Base-by-base conservation (phyloP, 352 stramenopile species). In the Pythium vanterpoolii region DNA sequence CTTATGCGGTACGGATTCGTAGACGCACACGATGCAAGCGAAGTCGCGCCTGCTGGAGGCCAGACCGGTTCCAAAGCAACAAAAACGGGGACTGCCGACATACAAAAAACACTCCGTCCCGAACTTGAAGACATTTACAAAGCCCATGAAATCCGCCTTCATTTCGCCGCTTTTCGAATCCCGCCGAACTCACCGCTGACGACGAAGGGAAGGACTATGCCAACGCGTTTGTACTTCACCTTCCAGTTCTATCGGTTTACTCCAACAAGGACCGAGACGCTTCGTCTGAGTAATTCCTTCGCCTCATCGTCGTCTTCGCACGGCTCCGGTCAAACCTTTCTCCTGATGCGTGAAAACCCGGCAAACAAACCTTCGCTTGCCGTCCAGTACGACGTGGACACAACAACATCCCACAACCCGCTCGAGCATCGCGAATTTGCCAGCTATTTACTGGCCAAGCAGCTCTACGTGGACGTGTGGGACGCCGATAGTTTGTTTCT, bases 191-290 rank as follows among this genome's bases (percentile, higher is more conserved):
- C 62, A 2, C 40, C 62, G 14, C 16, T 56, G 18, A 26, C 31
- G 16, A 9, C 31, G 16, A 9, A 36, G 1, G 10, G 31, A 27
- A 24, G 26, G 6, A 30, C 53, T n/a, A 19, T 48, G 0, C 85
- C 85, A 5, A 50, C 56, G 24, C 74, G 82, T 5, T 58, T 98
- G 36, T 97, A 96, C 57, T 96, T 97, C 52, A 96, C 83, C 26
- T 98, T 95, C 63, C 90, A 97, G 69, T 98, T 98, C 59, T 98
- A 97, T 66, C 90, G 73, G 8, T 96, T 90, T 30, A 31, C 74
- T 21, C 88, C 93, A 3, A 98, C 90, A 13, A 69, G 89, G 28
- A 98, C 93, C 1, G 93, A 98, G 65, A 72, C 71, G 1, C 47
- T 93, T 11, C 67, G 80, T 5, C 69, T 93, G 1, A 88, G 78